Conservation (phyloP, 2,329 filamentous ascomycete species). For the Botryosphaeria dothidea region DNA sequence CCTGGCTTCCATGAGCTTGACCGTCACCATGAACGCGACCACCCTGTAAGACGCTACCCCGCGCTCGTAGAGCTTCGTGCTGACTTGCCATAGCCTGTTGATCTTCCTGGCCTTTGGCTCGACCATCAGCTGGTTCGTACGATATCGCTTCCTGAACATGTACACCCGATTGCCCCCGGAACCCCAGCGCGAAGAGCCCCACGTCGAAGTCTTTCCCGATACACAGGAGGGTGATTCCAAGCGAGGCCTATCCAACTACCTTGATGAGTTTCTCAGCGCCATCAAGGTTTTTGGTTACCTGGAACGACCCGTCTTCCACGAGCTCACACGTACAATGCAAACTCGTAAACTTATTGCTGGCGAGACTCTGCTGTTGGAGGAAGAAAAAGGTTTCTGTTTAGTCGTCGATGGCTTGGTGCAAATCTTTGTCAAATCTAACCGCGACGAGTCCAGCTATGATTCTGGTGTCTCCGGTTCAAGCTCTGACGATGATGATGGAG, state of each 20-base stretch:
- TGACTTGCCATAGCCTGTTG: conserved; percentile 45
- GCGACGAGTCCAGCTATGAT: conserved; percentile 43
- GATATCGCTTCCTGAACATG: conserved; percentile 96
- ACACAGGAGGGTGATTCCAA: conserved; percentile 88
- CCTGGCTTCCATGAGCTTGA: conserved; percentile 87
- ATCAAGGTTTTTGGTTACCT: conserved; percentile 99
- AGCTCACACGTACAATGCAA: conserved; percentile 97
- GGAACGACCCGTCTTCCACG: conserved; percentile 94
- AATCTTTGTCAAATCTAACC: conserved; percentile 93
- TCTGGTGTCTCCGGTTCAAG: conserved; percentile 24
- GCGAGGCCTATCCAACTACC: conserved; percentile 88
- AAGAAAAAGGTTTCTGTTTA: conserved; percentile 96
- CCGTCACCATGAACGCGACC: conserved; percentile 98
- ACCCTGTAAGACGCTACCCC: conserved; percentile 66
- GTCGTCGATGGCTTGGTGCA: conserved; percentile 96
- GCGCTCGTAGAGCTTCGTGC: conserved; percentile 46
- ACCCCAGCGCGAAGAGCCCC: conserved; percentile 91
- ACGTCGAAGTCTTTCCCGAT: conserved; percentile 93
- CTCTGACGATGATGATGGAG: conserved; percentile 46
- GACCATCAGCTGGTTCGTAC: conserved; percentile 88
- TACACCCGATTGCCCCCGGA: conserved; percentile 92
- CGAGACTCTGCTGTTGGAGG: conserved; percentile 91
- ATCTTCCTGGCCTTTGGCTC: conserved; percentile 76
- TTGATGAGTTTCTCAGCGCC: conserved; percentile 96
- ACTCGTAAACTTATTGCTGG: conserved; percentile 94